Percentiles rank a stretch among this genome's conserved stretches.
Conservation (phyloP, 2,329 filamentous ascomycete species). For the Ceratocystis variospora region DNA sequence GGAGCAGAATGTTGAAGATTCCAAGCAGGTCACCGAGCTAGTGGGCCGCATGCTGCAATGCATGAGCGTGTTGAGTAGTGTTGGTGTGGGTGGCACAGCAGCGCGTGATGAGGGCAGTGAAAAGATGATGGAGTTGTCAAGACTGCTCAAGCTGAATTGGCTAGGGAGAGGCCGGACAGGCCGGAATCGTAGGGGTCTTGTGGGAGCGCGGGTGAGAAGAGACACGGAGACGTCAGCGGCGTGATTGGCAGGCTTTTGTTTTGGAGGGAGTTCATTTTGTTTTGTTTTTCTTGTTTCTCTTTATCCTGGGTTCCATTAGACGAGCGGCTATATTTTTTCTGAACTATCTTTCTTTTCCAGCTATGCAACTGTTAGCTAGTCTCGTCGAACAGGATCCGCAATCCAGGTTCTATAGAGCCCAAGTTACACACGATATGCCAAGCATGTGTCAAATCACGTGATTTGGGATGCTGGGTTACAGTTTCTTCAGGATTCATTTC, state of each 20-base stretch:
- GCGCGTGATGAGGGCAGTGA: constrained; percentile 58
- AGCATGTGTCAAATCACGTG: too few relatives aligned
- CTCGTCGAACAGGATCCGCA: too few relatives aligned
- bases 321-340: background rate
- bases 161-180: constrained; percentile 80
- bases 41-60: constrained; percentile 94
- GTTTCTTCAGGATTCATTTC: too few relatives aligned
- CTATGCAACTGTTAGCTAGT: background rate
- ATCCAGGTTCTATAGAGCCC: too few relatives aligned
- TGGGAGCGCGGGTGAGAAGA: constrained; percentile 49
- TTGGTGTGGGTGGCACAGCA: constrained; percentile 35
- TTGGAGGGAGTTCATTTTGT: background rate
- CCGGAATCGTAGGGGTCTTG: constrained; percentile 76
- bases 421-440: too few relatives aligned
- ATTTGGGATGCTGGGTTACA: too few relatives aligned
- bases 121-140: constrained; percentile 70
- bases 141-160: constrained; percentile 93
- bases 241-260: background rate
- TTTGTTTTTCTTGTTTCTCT: background rate
- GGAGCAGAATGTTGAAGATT: constrained; percentile 51
- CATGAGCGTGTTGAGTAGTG: constrained; percentile 72
- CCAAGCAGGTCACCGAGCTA: constrained; percentile 77
- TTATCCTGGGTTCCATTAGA: background rate
- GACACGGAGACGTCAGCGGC: constrained; percentile 26
- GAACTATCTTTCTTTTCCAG: background rate